Percentiles rank a stretch among this genome's conserved stretches.
phyloP scores from a whole-genome alignment of 2,329 filamentous ascomycete species.

The Colletotrichum shisoi region DNA sequence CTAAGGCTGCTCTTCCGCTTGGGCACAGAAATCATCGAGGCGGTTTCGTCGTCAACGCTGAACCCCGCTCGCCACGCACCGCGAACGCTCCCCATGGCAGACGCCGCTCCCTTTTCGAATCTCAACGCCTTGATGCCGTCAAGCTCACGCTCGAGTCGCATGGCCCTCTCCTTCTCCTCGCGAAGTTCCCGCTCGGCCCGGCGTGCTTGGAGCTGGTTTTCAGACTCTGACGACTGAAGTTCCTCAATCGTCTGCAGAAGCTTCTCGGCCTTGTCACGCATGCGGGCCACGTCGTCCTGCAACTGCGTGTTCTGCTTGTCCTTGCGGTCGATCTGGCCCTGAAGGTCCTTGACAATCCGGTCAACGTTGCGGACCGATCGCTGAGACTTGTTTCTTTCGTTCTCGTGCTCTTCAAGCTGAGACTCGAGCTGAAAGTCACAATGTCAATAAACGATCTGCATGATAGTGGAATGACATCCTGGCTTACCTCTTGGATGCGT shows the following conservation, averaged over 20 bases:
- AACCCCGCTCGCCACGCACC: conserved; percentile 47
- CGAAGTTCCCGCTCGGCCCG: conserved; percentile 89
- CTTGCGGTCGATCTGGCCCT: conserved; percentile 89
- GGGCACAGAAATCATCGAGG: conserved; percentile 61
- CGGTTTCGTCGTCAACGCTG: conserved; percentile 53
- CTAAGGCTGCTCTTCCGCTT: conserved; percentile 72
- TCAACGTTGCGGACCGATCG: conserved; percentile 92
- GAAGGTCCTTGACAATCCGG: conserved; percentile 90
- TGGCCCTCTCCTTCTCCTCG: conserved; percentile 83
- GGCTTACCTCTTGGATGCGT: conserved; percentile 87
- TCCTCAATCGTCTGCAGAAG: conserved; percentile 92
- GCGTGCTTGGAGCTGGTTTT: conserved; percentile 80
- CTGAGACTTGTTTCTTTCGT: conserved; percentile 78
- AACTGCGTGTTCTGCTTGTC: conserved; percentile 86
- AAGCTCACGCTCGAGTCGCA: conserved; percentile 86
- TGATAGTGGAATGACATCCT: conserved; percentile 18
- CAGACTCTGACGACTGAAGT: conserved; percentile 85
- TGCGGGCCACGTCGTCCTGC: conserved; percentile 81
- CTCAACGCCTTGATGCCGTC: conserved; percentile 83
- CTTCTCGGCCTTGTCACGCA: conserved; percentile 89
- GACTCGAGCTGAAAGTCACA: conserved; percentile 74
- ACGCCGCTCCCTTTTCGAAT: conserved; percentile 63
- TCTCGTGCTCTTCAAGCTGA: conserved; percentile 84
- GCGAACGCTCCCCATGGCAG: conserved; percentile 46
- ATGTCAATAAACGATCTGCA: conserved; percentile 43